Percentiles rank a stretch among this genome's conserved stretches.
Conservation (phyloP, 2,329 filamentous ascomycete genomes). For the Penicillium sp. region DNA sequence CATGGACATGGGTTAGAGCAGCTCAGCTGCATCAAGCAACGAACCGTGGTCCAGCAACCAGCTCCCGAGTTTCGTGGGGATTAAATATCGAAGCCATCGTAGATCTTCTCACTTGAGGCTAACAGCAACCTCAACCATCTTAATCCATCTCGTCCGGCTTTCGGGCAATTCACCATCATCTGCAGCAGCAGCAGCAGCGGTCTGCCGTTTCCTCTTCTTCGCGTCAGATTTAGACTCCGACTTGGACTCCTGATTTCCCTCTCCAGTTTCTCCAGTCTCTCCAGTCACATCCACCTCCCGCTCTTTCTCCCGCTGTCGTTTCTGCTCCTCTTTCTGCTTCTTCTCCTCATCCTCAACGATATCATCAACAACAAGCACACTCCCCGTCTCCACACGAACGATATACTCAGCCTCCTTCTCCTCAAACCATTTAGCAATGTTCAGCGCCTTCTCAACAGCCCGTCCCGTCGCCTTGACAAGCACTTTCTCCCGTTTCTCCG, state of each 20-base stretch:
- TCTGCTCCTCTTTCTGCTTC: slow-evolving; percentile 28
- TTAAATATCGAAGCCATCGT: not conserved
- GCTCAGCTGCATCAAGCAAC: not conserved
- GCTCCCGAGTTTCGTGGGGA: not conserved
- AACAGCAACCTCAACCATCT: slow-evolving; percentile 46
- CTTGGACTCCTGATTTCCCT: slow-evolving; percentile 8
- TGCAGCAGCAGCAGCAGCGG: slow-evolving; percentile 16
- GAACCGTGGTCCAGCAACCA: not conserved
- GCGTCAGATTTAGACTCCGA: slow-evolving; percentile 19
- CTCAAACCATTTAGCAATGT: slow-evolving; percentile 55
- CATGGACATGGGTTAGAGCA: not conserved
- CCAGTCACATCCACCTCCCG: slow-evolving; percentile 7
- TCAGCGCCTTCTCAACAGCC: slow-evolving; percentile 56
- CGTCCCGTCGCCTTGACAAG: slow-evolving; percentile 58
- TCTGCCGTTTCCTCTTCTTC: slow-evolving; percentile 32
- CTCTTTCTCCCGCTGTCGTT: slow-evolving; percentile 18
- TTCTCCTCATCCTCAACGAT: slow-evolving; percentile 45
- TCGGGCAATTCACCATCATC: slow-evolving; percentile 41
- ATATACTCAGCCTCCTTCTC: slow-evolving; percentile 48
- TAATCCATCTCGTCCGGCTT: slow-evolving; percentile 46
- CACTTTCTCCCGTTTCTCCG: slow-evolving; percentile 49
- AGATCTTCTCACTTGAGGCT: slow-evolving; percentile 36
- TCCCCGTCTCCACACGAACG: slow-evolving; percentile 54
- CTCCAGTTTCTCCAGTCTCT: slow-evolving; percentile 2
- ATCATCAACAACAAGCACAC: slow-evolving; percentile 58